These are phyloP conservation scores for Cladosporium sp. DNA, from an alignment of 2,329 filamentous ascomycete species.

Conservation along the genomic window DNA sequence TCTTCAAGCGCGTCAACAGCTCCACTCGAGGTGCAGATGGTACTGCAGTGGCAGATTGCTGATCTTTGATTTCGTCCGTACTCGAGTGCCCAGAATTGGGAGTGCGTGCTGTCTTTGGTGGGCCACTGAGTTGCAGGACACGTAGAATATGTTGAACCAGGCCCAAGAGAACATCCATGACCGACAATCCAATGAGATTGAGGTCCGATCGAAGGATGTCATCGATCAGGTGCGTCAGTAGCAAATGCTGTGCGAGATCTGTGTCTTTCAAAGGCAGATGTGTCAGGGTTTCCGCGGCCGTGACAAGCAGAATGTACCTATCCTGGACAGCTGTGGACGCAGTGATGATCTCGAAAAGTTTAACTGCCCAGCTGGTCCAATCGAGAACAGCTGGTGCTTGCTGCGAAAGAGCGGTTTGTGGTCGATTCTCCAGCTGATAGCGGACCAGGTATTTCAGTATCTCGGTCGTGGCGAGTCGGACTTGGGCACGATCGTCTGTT, in stretches of 20 bases:
- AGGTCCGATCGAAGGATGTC: slow-evolving; percentile 82
- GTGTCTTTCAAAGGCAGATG: slow-evolving; percentile 66
- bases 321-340: slow-evolving; percentile 93
- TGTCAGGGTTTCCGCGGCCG: slow-evolving; percentile 74
- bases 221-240: slow-evolving; percentile 75
- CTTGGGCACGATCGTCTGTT: slow-evolving; percentile 77
- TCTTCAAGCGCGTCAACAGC: slow-evolving; percentile 70
- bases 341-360: slow-evolving; percentile 75
- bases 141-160: slow-evolving; percentile 80
- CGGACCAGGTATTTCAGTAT: slow-evolving; percentile 70
- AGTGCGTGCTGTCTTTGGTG: slow-evolving; percentile 32
- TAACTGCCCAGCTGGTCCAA: slow-evolving; percentile 68
- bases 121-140: slow-evolving; percentile 66
- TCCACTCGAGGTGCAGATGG: slow-evolving; percentile 58
- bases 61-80: slow-evolving; percentile 17
- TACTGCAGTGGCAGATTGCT: slow-evolving; percentile 12
- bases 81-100: slow-evolving; percentile 23
- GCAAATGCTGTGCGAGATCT: slow-evolving; percentile 70
- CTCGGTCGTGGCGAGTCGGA: slow-evolving; percentile 72
- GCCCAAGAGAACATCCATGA: slow-evolving; percentile 89
- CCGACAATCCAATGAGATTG: slow-evolving; percentile 91
- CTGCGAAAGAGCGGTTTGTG: slow-evolving; percentile 42
- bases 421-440: slow-evolving; percentile 25
- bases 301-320: slow-evolving; percentile 84
- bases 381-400: slow-evolving; percentile 35